These are phyloP conservation scores for Pseudozyma pruni DNA, from an alignment of 1,284 basidiomycete genomes.

Conservation along the genomic window DNA sequence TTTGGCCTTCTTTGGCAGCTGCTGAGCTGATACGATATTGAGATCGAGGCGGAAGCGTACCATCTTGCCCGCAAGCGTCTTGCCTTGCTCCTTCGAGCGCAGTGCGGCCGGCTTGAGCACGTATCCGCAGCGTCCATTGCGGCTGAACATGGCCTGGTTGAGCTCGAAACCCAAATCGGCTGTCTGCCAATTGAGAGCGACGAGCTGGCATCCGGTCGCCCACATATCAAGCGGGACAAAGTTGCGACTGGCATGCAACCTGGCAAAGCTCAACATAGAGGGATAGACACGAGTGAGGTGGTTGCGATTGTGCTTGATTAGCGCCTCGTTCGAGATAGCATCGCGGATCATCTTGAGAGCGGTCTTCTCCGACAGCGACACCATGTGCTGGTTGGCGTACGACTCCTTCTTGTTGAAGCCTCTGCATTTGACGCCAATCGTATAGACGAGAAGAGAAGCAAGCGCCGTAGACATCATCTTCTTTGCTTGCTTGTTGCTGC, in stretches of 20 bases:
- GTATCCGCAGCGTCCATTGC: constrained; percentile 86
- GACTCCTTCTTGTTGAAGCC: constrained; percentile 89
- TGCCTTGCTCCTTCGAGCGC: constrained; percentile 71
- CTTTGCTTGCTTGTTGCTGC: constrained; percentile 30
- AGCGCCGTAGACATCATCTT: constrained; percentile 78
- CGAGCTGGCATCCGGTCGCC: constrained; percentile 90
- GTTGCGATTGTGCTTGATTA: constrained; percentile 87
- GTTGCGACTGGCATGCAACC: constrained; percentile 73
- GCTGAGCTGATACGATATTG: constrained; percentile 87
- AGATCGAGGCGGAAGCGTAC: constrained; percentile 52
- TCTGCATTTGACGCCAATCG: constrained; percentile 91
- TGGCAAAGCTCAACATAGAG: constrained; percentile 74
- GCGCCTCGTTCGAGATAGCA: constrained; percentile 70
- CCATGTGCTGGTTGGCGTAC: constrained; percentile 89
- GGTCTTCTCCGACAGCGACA: constrained; percentile 87
- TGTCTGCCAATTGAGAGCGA: constrained; percentile 98
- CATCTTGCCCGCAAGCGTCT: constrained; percentile 28
- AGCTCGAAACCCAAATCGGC: constrained; percentile 76
- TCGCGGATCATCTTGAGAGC: constrained; percentile 58
- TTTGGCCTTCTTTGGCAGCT: constrained; percentile 74
- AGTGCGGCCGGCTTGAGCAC: constrained; percentile 88
- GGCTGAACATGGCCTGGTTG: constrained; percentile 92
- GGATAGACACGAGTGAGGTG: constrained; percentile 93
- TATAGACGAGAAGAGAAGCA: constrained; percentile 86
- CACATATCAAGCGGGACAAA: constrained; percentile 90